These are phyloP conservation scores for Neonectria magnoliae DNA, from an alignment of 2,329 filamentous ascomycete species.

Conservation along the genomic window DNA sequence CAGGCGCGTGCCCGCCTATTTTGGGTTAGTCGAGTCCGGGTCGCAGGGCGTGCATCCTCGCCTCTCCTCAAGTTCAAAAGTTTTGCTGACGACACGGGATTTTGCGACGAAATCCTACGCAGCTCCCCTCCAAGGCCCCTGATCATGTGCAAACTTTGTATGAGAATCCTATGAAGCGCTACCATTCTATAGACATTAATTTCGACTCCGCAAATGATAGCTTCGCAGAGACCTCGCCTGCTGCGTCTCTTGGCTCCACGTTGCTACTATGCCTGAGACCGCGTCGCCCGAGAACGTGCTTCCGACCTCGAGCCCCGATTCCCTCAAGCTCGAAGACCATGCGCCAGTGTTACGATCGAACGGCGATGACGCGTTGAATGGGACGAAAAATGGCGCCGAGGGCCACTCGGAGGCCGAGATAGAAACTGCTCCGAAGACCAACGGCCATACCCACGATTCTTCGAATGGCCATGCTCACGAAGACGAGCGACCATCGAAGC, in stretches of 20 bases:
- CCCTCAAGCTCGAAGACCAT: slow-evolving; percentile 39
- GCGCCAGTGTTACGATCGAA: slow-evolving; percentile 31
- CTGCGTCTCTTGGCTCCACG: slow-evolving; percentile 54
- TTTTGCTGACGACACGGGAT: slow-evolving; percentile 62
- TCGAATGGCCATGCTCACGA: slow-evolving; percentile 50
- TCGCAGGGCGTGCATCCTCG: slow-evolving; percentile 40
- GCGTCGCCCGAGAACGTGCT: slow-evolving; percentile 62
- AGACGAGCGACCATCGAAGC: slow-evolving; percentile 68
- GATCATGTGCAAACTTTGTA: slow-evolving; percentile 65
- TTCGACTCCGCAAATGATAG: slow-evolving; percentile 67
- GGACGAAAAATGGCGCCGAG: slow-evolving; percentile 22
- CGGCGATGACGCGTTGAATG: slow-evolving; percentile 33
- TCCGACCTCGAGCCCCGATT: slow-evolving; percentile 44
- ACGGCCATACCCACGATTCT: slow-evolving; percentile 50
- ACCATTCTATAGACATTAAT: slow-evolving; percentile 65
- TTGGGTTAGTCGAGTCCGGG: slow-evolving; percentile 41
- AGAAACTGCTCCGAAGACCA: slow-evolving; percentile 39
- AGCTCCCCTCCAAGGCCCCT: slow-evolving; percentile 58
- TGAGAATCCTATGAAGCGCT: slow-evolving; percentile 56
- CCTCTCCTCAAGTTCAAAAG: slow-evolving; percentile 51
- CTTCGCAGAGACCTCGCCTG: slow-evolving; percentile 64
- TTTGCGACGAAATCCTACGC: slow-evolving; percentile 55
- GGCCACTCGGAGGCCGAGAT: slow-evolving; percentile 31
- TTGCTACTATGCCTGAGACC: slow-evolving; percentile 68
- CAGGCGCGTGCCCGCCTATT: slow-evolving; percentile 38